These are phyloP conservation scores for Tausonia pullulans DNA, from an alignment of 1,284 basidiomycete genomes.

Conservation along the genomic window DNA sequence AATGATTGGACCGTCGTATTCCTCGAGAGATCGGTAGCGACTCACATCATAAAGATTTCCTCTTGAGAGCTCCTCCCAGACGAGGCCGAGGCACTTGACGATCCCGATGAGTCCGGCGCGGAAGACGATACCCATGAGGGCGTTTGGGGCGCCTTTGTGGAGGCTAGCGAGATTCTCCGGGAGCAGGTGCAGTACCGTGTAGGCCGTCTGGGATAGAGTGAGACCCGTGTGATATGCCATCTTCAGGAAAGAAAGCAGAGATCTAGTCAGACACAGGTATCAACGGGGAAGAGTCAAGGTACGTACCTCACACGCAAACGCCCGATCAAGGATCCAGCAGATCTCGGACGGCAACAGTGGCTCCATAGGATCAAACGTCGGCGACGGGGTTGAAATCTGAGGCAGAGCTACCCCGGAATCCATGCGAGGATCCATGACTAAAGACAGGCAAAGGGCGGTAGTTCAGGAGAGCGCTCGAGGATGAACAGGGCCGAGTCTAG, in stretches of 20 bases:
- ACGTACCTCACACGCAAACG: conserved; percentile 64
- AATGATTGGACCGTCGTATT: neutral
- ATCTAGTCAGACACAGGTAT: conserved; percentile 20
- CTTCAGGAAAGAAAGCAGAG: conserved; percentile 35
- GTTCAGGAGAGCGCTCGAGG: conserved; percentile 11
- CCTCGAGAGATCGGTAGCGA: conserved; percentile 21
- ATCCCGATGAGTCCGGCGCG: conserved; percentile 55
- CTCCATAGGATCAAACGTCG: conserved; percentile 50
- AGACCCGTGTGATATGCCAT: conserved; percentile 74
- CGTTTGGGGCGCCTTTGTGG: conserved; percentile 26
- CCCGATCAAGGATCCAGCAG: conserved; percentile 70
- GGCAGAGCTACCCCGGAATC: conserved; percentile 58
- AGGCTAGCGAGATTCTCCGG: conserved; percentile 29
- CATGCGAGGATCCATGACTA: conserved; percentile 72
- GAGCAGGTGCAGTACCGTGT: conserved; percentile 64
- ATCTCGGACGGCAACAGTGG: conserved; percentile 61
- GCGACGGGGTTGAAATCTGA: conserved; percentile 28
- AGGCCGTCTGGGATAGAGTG: conserved; percentile 70
- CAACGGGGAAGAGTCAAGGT: conserved; percentile 15
- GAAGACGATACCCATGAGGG: conserved; percentile 59
- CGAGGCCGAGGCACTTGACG: conserved; percentile 65
- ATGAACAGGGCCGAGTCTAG: neutral
- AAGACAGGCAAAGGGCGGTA: neutral
- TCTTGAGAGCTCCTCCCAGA: conserved; percentile 64
- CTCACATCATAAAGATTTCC: conserved; percentile 64